Percentiles rank a stretch among this genome's conserved stretches.
phyloP scores from a whole-genome alignment of 306 rosid species.

The Prunus fruticosa region DNA sequence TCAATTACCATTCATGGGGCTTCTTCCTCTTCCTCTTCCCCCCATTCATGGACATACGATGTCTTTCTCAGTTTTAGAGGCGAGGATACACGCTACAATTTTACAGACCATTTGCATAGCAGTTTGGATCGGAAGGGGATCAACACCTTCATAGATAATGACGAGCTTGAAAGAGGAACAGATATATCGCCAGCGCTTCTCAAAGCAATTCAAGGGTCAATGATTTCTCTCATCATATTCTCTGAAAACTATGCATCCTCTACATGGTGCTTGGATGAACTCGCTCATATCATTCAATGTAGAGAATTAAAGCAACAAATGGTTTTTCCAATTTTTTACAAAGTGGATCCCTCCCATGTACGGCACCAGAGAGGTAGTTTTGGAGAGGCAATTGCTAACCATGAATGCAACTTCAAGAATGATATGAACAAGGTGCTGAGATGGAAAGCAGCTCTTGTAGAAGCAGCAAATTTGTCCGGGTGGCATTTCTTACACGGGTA shows the following conservation, averaged over 20 bases:
- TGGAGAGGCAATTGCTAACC: slow-evolving; percentile 2
- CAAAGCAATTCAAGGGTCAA: not conserved
- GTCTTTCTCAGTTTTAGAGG: not conserved
- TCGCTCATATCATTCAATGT: not conserved
- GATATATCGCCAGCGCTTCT: not conserved
- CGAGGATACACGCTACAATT: not conserved
- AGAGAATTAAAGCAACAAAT: not conserved
- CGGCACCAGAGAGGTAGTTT: not conserved
- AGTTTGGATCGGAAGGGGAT: not conserved
- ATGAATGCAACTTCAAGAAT: not conserved
- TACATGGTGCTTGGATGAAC: not conserved
- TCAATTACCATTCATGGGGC: not conserved
- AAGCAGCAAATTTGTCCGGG: not conserved
- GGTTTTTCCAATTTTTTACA: not conserved
- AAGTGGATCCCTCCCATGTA: slow-evolving; percentile 8
- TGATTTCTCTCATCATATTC: not conserved
- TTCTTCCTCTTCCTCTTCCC: not conserved
- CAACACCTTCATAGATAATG: not conserved
- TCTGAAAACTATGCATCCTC: not conserved
- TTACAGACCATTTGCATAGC: not conserved
- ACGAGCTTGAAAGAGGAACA: not conserved
- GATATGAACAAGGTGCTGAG: not conserved
- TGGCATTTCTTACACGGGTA: not conserved
- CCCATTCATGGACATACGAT: not conserved
- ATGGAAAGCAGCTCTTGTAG: not conserved